Percentiles rank a stretch among this genome's conserved stretches.
Conservation (phyloP, 164 flowering plant genomes). For the Berberis vulgaris region DNA sequence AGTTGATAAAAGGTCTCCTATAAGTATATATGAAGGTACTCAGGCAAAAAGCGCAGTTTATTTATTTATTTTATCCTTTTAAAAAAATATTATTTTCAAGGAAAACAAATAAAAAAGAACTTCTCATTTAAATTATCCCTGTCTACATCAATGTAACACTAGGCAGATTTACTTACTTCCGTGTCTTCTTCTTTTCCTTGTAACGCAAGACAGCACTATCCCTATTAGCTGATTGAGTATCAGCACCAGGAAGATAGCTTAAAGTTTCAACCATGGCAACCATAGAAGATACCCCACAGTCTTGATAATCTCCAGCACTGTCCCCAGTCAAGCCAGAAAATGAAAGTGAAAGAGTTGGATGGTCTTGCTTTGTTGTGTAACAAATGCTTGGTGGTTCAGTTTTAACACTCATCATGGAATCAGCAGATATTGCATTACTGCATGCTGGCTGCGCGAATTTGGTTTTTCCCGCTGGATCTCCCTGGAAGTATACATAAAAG, state of each 20-base stretch:
- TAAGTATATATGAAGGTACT: not conserved
- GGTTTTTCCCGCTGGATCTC: constrained; percentile 29
- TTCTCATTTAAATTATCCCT: not conserved
- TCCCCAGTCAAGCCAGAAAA: constrained; percentile 75
- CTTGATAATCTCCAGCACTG: constrained; percentile 63
- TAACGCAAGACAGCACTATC: constrained; percentile 78
- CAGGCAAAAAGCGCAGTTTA: no score
- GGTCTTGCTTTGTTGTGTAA: constrained; percentile 37
- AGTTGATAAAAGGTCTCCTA: not conserved
- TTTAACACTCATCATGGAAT: constrained; percentile 62
- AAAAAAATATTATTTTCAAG: not conserved
- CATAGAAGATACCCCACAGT: constrained; percentile 71
- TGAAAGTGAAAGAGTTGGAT: constrained; percentile 44
- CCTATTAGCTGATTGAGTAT: constrained; percentile 44
- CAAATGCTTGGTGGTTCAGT: constrained; percentile 51
- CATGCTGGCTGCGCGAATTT: constrained; percentile 57
- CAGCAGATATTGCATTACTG: constrained; percentile 81
- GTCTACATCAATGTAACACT: not conserved
- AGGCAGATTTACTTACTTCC: constrained; percentile 49
- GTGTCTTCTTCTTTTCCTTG: constrained; percentile 82
- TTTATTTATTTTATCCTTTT: no score
- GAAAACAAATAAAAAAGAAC: not conserved
- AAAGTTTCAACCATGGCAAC: constrained; percentile 68
- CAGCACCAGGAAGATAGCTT: constrained; percentile 55
- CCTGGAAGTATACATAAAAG: constrained; percentile 23